phyloP scores from a whole-genome alignment of 768 basidiomycete genomes.

The Exsudoporus frostii region DNA sequence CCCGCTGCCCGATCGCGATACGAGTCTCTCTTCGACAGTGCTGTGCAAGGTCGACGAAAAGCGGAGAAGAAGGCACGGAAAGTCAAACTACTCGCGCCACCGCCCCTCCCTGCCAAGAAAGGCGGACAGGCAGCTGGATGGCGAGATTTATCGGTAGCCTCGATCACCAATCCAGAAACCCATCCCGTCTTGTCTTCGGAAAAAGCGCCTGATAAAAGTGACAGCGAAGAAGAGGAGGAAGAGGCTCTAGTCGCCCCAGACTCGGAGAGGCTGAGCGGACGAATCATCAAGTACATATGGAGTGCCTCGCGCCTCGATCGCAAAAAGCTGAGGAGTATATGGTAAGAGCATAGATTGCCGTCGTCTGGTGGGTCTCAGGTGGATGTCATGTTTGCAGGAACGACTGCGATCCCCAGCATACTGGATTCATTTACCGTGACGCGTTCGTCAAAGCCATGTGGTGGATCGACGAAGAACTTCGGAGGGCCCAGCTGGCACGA shows the following conservation, averaged over 20 bases:
- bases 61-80: slow-evolving; percentile 32
- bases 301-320: slow-evolving; percentile 53
- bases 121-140: slow-evolving; percentile 64
- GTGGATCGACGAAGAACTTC: slow-evolving; percentile 81
- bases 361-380: not conserved
- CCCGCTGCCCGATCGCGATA: slow-evolving; percentile 61
- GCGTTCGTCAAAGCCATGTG: slow-evolving; percentile 78
- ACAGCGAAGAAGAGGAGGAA: slow-evolving; percentile 29
- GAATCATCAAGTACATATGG: slow-evolving; percentile 62
- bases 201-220: slow-evolving; percentile 13
- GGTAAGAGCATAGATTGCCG: slow-evolving; percentile 42
- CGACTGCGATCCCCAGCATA: slow-evolving; percentile 58
- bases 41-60: slow-evolving; percentile 48
- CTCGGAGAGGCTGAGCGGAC: slow-evolving; percentile 55
- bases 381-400: slow-evolving; percentile 42
- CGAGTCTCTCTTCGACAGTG: slow-evolving; percentile 62
- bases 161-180: slow-evolving; percentile 48
- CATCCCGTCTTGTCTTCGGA: slow-evolving; percentile 14
- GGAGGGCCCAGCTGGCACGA: slow-evolving; percentile 48
- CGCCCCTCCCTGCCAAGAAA: slow-evolving; percentile 40
- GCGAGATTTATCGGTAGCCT: slow-evolving; percentile 69
- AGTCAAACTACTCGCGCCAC: slow-evolving; percentile 29
- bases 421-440: slow-evolving; percentile 61
- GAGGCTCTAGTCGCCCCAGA: slow-evolving; percentile 31
- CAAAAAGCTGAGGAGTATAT: slow-evolving; percentile 56